Conservation (phyloP, 1,139 yeast genomes). For the Pichia sp. region DNA sequence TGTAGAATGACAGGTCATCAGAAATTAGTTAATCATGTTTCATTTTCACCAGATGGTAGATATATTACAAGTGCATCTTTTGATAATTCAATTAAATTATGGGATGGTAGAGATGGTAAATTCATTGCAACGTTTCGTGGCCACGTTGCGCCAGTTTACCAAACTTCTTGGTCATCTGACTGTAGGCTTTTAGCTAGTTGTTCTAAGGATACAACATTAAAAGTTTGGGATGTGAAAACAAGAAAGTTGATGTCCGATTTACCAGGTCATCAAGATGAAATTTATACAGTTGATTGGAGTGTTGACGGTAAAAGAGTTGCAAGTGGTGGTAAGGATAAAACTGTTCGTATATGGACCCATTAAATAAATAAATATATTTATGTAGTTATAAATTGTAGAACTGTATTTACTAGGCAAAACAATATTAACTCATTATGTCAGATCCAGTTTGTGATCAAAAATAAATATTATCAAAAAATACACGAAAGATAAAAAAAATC, state of each 20-base stretch:
- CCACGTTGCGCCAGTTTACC: slow-evolving; percentile 96
- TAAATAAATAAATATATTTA: slow-evolving; percentile 24
- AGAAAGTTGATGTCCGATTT: slow-evolving; percentile 78
- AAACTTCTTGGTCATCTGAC: slow-evolving; percentile 98
- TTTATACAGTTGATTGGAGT: slow-evolving; percentile 97
- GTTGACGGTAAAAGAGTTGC: slow-evolving; percentile 89
- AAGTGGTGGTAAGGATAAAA: slow-evolving; percentile 95
- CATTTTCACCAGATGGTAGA: slow-evolving; percentile 94
- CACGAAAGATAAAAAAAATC: too few relatives aligned
- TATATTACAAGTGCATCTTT: slow-evolving; percentile 87
- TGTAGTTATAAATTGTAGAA: neutral
- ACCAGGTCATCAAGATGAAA: slow-evolving; percentile 96
- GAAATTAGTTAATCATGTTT: slow-evolving; percentile 90
- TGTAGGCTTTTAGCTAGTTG: slow-evolving; percentile 85
- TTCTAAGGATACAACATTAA: slow-evolving; percentile 93
- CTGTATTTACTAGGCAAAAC: neutral
- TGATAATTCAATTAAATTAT: slow-evolving; percentile 87
- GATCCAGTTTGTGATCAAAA: neutral
- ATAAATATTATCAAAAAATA: too few relatives aligned
- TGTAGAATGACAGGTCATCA: slow-evolving; percentile 97
- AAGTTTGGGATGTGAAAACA: slow-evolving; percentile 93
- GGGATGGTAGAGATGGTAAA: slow-evolving; percentile 94
- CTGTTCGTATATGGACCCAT: slow-evolving; percentile 89
- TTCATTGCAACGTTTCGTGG: slow-evolving; percentile 89
- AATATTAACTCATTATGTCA: neutral